Percentiles rank a stretch among this genome's conserved stretches.
These are phyloP conservation scores for Parachaetomium inaequale DNA, from an alignment of 495 filamentous ascomycete species.

Conservation along the genomic window DNA sequence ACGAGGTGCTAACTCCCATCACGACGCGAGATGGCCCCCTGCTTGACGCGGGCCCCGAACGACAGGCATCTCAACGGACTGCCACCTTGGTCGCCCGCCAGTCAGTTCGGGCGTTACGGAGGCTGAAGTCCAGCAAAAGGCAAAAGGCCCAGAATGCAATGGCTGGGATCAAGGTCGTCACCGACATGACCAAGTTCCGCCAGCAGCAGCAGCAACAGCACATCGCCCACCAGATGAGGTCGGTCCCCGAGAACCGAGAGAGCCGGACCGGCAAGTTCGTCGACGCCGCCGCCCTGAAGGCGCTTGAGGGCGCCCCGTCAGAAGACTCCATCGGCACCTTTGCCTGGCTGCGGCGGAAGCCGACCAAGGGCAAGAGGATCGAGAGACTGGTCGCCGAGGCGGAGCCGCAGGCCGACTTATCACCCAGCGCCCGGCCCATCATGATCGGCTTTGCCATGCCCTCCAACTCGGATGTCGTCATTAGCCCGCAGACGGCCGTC, in stretches of 20 bases:
- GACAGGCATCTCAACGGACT: slow-evolving; percentile 13
- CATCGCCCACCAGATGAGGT: slow-evolving; percentile 23
- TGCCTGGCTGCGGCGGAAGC: slow-evolving; percentile 43
- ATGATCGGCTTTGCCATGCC: slow-evolving; percentile 76
- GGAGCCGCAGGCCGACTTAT: slow-evolving; percentile 52
- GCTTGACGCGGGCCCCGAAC: neutral
- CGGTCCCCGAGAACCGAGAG: slow-evolving; percentile 17
- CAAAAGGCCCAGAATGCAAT: slow-evolving; percentile 55
- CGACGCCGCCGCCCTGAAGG: slow-evolving; percentile 48
- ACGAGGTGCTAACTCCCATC: slow-evolving; percentile 35
- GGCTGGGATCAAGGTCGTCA: slow-evolving; percentile 65
- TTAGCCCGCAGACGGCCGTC: slow-evolving; percentile 51
- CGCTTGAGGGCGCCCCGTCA: slow-evolving; percentile 43
- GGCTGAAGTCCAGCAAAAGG: slow-evolving; percentile 46
- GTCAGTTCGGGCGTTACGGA: slow-evolving; percentile 35
- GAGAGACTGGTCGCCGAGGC: slow-evolving; percentile 23
- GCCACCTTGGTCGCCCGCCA: slow-evolving; percentile 26
- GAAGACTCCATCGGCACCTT: slow-evolving; percentile 42
- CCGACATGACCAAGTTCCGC: slow-evolving; percentile 49
- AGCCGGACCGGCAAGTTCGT: slow-evolving; percentile 44
- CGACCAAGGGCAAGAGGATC: slow-evolving; percentile 30
- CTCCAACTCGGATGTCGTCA: slow-evolving; percentile 50
- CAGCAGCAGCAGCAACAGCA: slow-evolving; percentile 29
- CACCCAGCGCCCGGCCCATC: slow-evolving; percentile 71
- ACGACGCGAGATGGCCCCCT: slow-evolving; percentile 27